phyloP scores from a whole-genome alignment of 2,329 filamentous ascomycete genomes.

The Diaporthe citri region DNA sequence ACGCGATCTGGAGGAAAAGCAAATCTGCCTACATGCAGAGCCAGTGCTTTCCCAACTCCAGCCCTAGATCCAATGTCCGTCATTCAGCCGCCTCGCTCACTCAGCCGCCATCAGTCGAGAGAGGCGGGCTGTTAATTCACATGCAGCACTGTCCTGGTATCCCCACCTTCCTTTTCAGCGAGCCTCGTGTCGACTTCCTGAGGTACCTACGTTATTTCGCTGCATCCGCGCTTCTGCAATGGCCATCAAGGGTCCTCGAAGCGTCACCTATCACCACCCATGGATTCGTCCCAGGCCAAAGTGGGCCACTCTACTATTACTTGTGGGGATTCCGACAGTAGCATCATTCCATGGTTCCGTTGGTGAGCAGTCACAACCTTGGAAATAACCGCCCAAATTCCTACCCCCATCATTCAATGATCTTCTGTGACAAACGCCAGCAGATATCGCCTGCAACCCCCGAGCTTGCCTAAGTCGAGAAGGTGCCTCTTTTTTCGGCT shows the following conservation, averaged over 20 bases:
- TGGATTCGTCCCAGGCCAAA: conserved; percentile 31
- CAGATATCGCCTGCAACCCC: conserved; percentile 29
- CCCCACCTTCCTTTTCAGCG: conserved; percentile 15
- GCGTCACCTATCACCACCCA: conserved; percentile 31
- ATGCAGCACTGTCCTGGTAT: conserved; percentile 3
- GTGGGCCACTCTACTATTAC: conserved; percentile 28
- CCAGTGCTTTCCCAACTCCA: conserved; percentile 23
- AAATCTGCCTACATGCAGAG: conserved; percentile 26
- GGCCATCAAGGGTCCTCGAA: conserved; percentile 26
- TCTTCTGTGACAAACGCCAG: conserved; percentile 22
- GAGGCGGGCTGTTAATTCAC: conserved; percentile 7
- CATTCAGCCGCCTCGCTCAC: conserved; percentile 32
- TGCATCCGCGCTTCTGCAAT: conserved; percentile 22
- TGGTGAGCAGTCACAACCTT: conserved; percentile 36
- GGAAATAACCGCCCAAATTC: conserved; percentile 24
- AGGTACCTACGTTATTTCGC: conserved; percentile 15
- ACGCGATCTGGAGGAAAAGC: conserved; percentile 27
- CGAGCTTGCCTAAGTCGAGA: conserved; percentile 39
- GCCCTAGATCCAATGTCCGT: conserved; percentile 27
- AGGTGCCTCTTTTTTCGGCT: conserved; percentile 32
- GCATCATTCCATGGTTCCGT: conserved; percentile 33
- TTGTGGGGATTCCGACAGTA: conserved; percentile 34
- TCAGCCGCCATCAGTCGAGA: conserved; percentile 20
- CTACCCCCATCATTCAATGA: conserved; percentile 30
- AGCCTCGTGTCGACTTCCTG: not conserved